Base-by-base conservation (phyloP, 1,284 basidiomycete genomes). In the Sporisorium reilianum region DNA sequence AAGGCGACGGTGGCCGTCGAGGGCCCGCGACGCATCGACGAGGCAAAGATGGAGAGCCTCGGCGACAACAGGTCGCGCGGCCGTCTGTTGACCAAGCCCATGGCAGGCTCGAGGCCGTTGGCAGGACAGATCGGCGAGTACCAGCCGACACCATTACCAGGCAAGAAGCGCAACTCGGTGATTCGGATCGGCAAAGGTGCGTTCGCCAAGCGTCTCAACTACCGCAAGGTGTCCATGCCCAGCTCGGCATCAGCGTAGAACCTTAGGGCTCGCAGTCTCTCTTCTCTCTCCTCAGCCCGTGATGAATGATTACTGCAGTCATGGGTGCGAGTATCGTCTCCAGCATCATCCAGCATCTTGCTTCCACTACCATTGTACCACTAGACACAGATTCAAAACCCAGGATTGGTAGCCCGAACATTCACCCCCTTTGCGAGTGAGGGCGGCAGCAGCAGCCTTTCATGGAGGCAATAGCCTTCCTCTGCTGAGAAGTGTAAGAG, bases 131-230 rank as follows among this genome's bases (percentile, higher is more conserved):
- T 63, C 20, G 45, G 49, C 16, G 48, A 56, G 16, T 34, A 57
- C 3, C 64, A 67, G 59, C 71, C 72, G 12, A 51, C 61, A 23
- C 72, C 67, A 18, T 52, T 75, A 48, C 64, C 64, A 18, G 69
- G 75, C 38, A 75, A 63, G 54, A 51, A 25, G 6, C 65, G 76
- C 26, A 80, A 81, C 58, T 79, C 77, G 36, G 82, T 82, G 40
- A 69, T 83, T 53, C 78, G 82, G 12, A 67, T 83, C 25, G 77
- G 77, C 23, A 82, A 82, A 63, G 82, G 82, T 26, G 68, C 66
- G 2, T 83, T 80, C 56, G 82, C 82, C 3, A 80, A 78, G 67
- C 65, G 81, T 28, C 69, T 71, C 55, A 65, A 71, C 61, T 75
- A 71, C 30, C 73, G 73, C 48, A 64, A 63, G 36, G 56, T 61